A percentile compares a stretch with the other conserved stretches of the same genome.
Conservation (phyloP, 2,329 filamentous ascomycete species). For the Sclerotinia spermophila region DNA sequence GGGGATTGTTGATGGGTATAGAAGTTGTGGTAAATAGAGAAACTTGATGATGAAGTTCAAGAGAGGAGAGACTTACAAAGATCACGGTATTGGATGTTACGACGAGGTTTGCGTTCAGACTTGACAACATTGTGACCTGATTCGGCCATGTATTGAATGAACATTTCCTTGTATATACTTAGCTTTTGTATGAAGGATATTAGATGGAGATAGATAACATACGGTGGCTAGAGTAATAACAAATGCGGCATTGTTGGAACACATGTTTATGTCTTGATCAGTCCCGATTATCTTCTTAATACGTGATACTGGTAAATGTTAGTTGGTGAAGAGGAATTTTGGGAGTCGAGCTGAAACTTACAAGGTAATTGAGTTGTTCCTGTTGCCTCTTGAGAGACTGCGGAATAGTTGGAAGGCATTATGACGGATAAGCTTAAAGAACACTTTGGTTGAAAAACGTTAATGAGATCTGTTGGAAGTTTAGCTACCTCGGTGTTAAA, state of each 20-base stretch:
- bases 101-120: slow-evolving; percentile 83
- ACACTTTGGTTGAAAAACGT: not conserved
- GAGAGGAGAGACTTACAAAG: slow-evolving; percentile 56
- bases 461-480: not conserved
- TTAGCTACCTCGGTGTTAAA: not conserved
- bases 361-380: slow-evolving; percentile 81
- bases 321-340: slow-evolving; percentile 7
- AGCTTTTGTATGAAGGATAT: slow-evolving; percentile 14
- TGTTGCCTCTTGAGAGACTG: slow-evolving; percentile 78
- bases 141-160: slow-evolving; percentile 85
- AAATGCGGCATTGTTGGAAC: slow-evolving; percentile 92
- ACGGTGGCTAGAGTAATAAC: slow-evolving; percentile 88
- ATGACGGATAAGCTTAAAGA: slow-evolving; percentile 17
- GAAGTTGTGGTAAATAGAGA: not conserved
- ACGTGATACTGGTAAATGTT: slow-evolving; percentile 65
- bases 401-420: slow-evolving; percentile 90
- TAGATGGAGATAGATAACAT: slow-evolving; percentile 33
- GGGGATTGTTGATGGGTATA: slow-evolving; percentile 15
- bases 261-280: slow-evolving; percentile 80
- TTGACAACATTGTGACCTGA: slow-evolving; percentile 86
- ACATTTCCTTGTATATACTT: slow-evolving; percentile 66
- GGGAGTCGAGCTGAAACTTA: slow-evolving; percentile 47
- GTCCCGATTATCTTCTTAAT: slow-evolving; percentile 93
- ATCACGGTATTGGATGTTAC: slow-evolving; percentile 95
- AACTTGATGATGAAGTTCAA: slow-evolving; percentile 16